phyloP scores from a whole-genome alignment of 148 eudicot genomes.

The Rhododendron molle region DNA sequence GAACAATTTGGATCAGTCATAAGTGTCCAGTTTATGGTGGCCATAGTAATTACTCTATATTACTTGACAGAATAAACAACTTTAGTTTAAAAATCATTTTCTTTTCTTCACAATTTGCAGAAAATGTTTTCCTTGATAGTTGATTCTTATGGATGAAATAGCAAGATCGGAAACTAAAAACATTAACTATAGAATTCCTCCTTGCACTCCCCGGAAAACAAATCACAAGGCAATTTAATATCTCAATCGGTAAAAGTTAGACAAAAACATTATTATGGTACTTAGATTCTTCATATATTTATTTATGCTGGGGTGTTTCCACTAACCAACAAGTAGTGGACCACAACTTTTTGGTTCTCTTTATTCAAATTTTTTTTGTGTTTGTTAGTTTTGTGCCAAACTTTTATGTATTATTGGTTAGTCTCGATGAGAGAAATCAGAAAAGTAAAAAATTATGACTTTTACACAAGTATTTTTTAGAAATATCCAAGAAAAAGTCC shows the following conservation, averaged over 20 bases:
- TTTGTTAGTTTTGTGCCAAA: too few species aligned
- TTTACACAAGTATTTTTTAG: too few species aligned
- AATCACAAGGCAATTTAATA: background rate
- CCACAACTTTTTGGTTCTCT: too few species aligned
- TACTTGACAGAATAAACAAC: background rate
- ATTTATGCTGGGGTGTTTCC: background rate
- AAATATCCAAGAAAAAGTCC: too few species aligned
- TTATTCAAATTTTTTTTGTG: too few species aligned
- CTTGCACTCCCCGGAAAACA: background rate
- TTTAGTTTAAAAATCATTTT: background rate
- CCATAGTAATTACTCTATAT: background rate
- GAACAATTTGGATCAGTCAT: background rate
- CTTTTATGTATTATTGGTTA: too few species aligned
- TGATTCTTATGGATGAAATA: background rate
- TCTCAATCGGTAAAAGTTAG: background rate
- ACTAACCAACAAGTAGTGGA: too few species aligned
- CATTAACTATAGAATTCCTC: background rate
- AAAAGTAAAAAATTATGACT: too few species aligned
- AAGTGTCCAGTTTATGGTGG: background rate
- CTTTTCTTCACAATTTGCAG: background rate
- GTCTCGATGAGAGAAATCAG: too few species aligned
- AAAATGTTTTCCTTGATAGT: background rate
- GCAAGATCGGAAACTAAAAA: background rate
- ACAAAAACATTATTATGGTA: background rate
- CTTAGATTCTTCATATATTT: background rate